Percentiles rank a stretch among this genome's conserved stretches.
Evolutionary conservation across 164 flowering plant genomes (phyloP).

Genomic region (Vitis riparia): DNA sequence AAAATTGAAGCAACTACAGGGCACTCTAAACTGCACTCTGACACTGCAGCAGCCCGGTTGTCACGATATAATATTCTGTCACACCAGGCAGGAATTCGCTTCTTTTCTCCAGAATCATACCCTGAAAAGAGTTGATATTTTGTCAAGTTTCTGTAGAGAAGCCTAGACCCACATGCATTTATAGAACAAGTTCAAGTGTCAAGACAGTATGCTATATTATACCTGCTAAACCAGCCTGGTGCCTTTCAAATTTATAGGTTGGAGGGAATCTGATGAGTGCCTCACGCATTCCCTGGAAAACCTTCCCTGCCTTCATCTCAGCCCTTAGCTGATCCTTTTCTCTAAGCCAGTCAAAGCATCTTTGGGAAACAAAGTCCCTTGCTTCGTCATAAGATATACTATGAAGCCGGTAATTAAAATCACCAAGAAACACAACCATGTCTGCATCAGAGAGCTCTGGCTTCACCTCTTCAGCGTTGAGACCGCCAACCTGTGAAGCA

Average conservation of each 20-base stretch:
- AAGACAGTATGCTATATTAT: neutral
- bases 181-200: neutral
- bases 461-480: conserved; percentile 50
- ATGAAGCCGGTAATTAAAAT: conserved; percentile 90
- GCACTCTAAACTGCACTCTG: conserved; percentile 78
- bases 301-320: conserved; percentile 93
- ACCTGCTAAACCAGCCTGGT: conserved; percentile 90
- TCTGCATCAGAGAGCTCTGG: conserved; percentile 94
- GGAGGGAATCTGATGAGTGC: conserved; percentile 91
- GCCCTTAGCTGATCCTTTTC: conserved; percentile 96
- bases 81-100: conserved; percentile 99
- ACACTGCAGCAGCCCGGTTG: conserved; percentile 44
- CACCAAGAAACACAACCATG: conserved; percentile 88
- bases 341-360: conserved; percentile 97
- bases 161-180: neutral
- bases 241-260: conserved; percentile 91
- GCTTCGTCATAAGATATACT: conserved; percentile 98
- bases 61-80: conserved; percentile 93
- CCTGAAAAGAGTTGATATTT: conserved; percentile 40
- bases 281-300: conserved; percentile 98
- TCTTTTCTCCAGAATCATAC: conserved; percentile 98
- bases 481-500: conserved; percentile 39
- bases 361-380: conserved; percentile 93
- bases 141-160: neutral
- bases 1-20: conserved; percentile 69